Evolutionary conservation across 108 stramenopile genomes (phyloP), one percentile per base, ranked within the genome.

Genomic region (Cyclostephanos tholiformis): DNA sequence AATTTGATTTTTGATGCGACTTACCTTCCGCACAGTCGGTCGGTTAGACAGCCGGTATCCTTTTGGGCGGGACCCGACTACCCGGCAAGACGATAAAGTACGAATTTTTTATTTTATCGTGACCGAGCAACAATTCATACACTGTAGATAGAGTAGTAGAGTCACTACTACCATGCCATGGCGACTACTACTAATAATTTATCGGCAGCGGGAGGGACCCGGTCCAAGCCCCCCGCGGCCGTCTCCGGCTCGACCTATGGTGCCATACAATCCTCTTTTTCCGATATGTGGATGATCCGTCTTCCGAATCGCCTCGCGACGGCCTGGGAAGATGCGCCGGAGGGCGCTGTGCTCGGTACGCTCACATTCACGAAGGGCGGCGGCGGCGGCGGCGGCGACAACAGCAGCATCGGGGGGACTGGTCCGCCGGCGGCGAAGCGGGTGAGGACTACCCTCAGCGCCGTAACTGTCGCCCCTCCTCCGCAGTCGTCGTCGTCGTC

Each of bases 311-410:
- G 83, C 20, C 73, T 95, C 60, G 87, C 91, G 6, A 55, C 77
- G 55, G 86, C 87, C 2, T 92, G 88, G 88, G 87, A 92, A 25
- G 73, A 82, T 25, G 80, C 77, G n/a, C 89, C 93, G 0, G 89
- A 91, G 68, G 93, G 93, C 43, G 87, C 88, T 11, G 84, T 87
- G 27, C 69, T 95, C 27, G 93, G 93, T n/a, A 88, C 87, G 51
- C 80, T 95, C 0, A 87, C 86, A 19, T 95, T 95, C 75, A 89
- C 89, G 35, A 95, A 92, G 62, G 92, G 92, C 6, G 88, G 86
- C 17, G 83, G 63, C 9, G 61, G 41, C 32, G 38, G 60, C 19
- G 69, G 60, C 19, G 38, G 41, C 69, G 29, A 30, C 66, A 36
- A 19, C 48, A 32, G 4, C 4, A 4, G 32, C 32, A 32, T 2